Conservation (phyloP, 345 rosid species). For the Tarenaya hassleriana region DNA sequence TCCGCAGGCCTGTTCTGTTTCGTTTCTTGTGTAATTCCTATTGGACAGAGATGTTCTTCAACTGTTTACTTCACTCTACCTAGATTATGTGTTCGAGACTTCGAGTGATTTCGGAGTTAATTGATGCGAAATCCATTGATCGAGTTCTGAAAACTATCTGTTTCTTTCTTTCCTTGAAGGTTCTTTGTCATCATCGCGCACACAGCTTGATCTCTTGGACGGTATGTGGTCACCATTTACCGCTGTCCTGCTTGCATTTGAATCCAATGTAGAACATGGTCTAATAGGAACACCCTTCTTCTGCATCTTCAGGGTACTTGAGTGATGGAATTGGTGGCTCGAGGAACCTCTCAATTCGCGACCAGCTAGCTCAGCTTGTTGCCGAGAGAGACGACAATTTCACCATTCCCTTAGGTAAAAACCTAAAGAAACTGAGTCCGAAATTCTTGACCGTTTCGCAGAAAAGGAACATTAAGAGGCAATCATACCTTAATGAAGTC, state of each 20-base stretch:
- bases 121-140: no score
- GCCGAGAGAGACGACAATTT: slow-evolving; percentile 75
- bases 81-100: neutral
- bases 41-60: neutral
- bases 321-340: slow-evolving; percentile 40
- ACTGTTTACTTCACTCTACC: neutral
- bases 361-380: slow-evolving; percentile 54
- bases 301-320: slow-evolving; percentile 41
- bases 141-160: no score
- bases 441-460: slow-evolving; percentile 72
- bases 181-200: slow-evolving; percentile 58
- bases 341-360: slow-evolving; percentile 45
- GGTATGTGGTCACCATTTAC: slow-evolving; percentile 36
- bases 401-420: slow-evolving; percentile 61
- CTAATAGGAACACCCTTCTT: neutral
- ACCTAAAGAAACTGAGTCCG: slow-evolving; percentile 71
- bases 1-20: no score
- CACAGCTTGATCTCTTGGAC: slow-evolving; percentile 64
- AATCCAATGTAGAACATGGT: neutral
- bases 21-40: no score
- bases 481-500: slow-evolving; percentile 65
- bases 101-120: no score
- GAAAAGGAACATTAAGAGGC: slow-evolving; percentile 90
- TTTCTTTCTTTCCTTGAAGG: slow-evolving; percentile 32
- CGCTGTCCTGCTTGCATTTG: neutral